phyloP scores from a whole-genome alignment of 352 stramenopile genomes.

The Globisporangium nagaii region DNA sequence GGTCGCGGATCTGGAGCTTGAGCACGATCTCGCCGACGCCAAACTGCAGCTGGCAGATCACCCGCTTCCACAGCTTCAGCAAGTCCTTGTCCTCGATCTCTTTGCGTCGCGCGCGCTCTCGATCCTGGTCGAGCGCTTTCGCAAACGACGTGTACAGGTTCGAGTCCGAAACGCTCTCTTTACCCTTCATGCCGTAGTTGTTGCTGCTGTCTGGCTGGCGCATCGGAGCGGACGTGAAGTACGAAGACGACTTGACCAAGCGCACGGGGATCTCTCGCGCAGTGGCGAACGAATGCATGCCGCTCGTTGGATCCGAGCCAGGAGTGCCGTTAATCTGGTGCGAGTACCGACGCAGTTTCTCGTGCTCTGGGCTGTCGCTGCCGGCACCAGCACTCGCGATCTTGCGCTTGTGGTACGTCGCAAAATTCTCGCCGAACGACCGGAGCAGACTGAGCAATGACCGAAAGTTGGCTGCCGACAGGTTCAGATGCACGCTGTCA shows the following conservation, averaged over 20 bases:
- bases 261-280: conserved; percentile 12
- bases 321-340: neutral
- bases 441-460: conserved; percentile 51
- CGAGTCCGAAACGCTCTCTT: conserved; percentile 16
- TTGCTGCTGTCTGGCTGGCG: neutral
- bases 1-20: conserved; percentile 48
- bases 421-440: conserved; percentile 73
- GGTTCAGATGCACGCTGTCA: conserved; percentile 61
- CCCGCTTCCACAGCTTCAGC: conserved; percentile 73
- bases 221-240: conserved; percentile 13
- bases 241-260: conserved; percentile 17
- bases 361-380: neutral
- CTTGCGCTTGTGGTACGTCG: conserved; percentile 31
- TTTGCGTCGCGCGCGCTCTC: conserved; percentile 31
- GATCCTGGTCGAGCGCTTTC: conserved; percentile 29
- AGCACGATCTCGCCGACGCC: conserved; percentile 44
- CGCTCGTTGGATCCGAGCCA: conserved; percentile 8
- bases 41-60: conserved; percentile 58
- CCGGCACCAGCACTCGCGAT: conserved; percentile 6
- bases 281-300: neutral
- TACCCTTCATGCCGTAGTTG: conserved; percentile 7
- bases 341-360: neutral
- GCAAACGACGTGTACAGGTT: conserved; percentile 34
- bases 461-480: conserved; percentile 59
- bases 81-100: conserved; percentile 65